phyloP scores from a whole-genome alignment of 1,284 basidiomycete species.

The Cerrena zonata region DNA sequence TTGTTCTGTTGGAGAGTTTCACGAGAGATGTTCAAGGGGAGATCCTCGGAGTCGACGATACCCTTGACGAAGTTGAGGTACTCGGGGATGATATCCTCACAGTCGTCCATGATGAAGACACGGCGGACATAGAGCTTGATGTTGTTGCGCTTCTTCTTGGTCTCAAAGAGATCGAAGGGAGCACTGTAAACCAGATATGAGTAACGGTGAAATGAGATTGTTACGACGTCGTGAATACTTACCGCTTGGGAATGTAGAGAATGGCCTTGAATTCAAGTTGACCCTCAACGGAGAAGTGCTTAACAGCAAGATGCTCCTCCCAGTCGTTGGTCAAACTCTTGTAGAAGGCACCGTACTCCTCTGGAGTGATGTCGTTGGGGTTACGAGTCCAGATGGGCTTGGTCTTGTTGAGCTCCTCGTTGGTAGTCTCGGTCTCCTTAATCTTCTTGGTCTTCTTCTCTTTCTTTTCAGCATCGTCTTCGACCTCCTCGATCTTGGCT shows the following conservation, averaged over 20 bases:
- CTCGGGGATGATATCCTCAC: slow-evolving; percentile 98
- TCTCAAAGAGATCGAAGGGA: slow-evolving; percentile 99
- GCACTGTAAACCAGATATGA: slow-evolving; percentile 46
- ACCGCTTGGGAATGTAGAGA: slow-evolving; percentile 94
- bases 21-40: slow-evolving; percentile 99
- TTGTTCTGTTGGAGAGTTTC: slow-evolving; percentile 99
- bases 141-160: slow-evolving; percentile 99
- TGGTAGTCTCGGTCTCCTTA: slow-evolving; percentile 83
- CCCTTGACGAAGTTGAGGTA: slow-evolving; percentile 99
- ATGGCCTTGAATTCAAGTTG: slow-evolving; percentile 99
- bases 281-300: slow-evolving; percentile 99
- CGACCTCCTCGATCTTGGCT: slow-evolving; percentile 69
- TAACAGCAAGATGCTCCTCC: slow-evolving; percentile 98
- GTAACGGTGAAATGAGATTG: not conserved
- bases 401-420: slow-evolving; percentile 99
- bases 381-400: slow-evolving; percentile 99
- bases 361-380: slow-evolving; percentile 85
- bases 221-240: too few relatives aligned
- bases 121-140: slow-evolving; percentile 99
- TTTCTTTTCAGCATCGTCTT: slow-evolving; percentile 82
- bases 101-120: slow-evolving; percentile 99
- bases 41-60: slow-evolving; percentile 99
- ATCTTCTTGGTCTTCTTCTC: slow-evolving; percentile 97
- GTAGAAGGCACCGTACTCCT: slow-evolving; percentile 98
- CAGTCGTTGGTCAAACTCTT: slow-evolving; percentile 99